Base-by-base conservation (phyloP, 257 asterid genomes). In the Nicotiana attenuata region DNA sequence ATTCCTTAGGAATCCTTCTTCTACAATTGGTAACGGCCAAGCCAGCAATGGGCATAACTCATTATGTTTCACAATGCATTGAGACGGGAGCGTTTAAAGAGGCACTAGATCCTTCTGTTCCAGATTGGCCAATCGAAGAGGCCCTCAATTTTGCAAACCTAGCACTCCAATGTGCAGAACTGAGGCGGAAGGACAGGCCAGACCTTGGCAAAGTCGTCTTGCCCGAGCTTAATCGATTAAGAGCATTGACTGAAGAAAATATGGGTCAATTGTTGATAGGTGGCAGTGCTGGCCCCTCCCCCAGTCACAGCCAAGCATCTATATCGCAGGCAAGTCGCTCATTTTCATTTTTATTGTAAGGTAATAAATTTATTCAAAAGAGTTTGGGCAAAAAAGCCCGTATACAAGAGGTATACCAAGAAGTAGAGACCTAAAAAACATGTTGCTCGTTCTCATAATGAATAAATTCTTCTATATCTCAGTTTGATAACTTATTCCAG, bases 151-250 rank as follows among this genome's bases (percentile, higher is more conserved):
- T 95, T 15, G 97, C 94, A 1, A 90, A 86, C 53, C 76, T 95
- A 82, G 91, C 91, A 60, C 87, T 95, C 16, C 92, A 87, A 33
- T 95, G 99, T 52, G 90, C 98, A 5, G 97, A 95, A 80, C 82
- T 95, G 56, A 89, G 97, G 84, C 82, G 93, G 81, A 95, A 90
- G 88, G 99, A 95, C 53, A 85, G 99, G 82, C 99, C 98, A 19
- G 97, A 95, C 86, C 92, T 95, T 9, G 94, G 90, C 11, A 91
- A 82, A 84, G 81, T 86, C 0, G 88, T 93, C 7, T 71, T 95
- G 85, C 98, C 97, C 1, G 91, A 91, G 91, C 88, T 95, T 45
- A 79, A 83, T 33, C 85, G 90, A 26, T 79, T 93, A 75, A 88
- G 95, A 76, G 94, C 90, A 4, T 73, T 92, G 15, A 94, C 87